Evolutionary conservation across 2,329 filamentous ascomycete genomes (phyloP).

Genomic region (Fusarium burgessii): DNA sequence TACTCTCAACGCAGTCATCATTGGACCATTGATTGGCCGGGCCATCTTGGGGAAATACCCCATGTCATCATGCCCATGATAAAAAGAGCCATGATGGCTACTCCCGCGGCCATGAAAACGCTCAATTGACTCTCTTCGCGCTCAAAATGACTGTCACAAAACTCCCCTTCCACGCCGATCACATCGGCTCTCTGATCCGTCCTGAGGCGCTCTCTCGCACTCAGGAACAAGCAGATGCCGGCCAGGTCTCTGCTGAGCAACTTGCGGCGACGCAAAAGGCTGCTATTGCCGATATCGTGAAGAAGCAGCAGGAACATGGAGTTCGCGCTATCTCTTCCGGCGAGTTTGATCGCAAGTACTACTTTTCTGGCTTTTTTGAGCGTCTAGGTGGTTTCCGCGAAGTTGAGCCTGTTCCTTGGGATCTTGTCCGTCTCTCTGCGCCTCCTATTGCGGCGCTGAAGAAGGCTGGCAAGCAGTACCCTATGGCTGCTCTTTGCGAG

Average conservation of each 20-base stretch:
- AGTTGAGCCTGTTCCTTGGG: constrained; percentile 55
- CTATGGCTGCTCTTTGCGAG: constrained; percentile 56
- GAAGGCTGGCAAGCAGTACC: constrained; percentile 54
- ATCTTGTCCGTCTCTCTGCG: constrained; percentile 53
- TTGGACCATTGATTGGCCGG: constrained; percentile 35
- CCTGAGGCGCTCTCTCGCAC: constrained; percentile 71
- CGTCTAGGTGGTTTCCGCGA: constrained; percentile 56
- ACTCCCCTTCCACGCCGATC: constrained; percentile 76
- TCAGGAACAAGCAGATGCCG: constrained; percentile 60
- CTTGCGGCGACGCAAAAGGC: constrained; percentile 69
- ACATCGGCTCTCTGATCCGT: constrained; percentile 77
- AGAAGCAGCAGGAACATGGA: constrained; percentile 72
- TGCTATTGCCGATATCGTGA: constrained; percentile 73
- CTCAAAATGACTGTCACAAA: constrained; percentile 44
- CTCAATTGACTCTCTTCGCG: constrained; percentile 10
- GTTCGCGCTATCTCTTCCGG: constrained; percentile 75
- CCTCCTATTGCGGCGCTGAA: constrained; percentile 55
- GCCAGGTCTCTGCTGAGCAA: constrained; percentile 55
- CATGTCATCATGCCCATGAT: constrained; percentile 40
- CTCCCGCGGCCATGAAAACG: neutral
- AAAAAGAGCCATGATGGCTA: constrained; percentile 38
- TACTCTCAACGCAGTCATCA: constrained; percentile 26
- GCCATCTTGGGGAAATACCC: constrained; percentile 15
- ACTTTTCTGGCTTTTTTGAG: constrained; percentile 63
- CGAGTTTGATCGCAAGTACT: constrained; percentile 70